Evolutionary conservation across 352 stramenopile genomes (phyloP).

Genomic region (Globisporangium canariense): DNA sequence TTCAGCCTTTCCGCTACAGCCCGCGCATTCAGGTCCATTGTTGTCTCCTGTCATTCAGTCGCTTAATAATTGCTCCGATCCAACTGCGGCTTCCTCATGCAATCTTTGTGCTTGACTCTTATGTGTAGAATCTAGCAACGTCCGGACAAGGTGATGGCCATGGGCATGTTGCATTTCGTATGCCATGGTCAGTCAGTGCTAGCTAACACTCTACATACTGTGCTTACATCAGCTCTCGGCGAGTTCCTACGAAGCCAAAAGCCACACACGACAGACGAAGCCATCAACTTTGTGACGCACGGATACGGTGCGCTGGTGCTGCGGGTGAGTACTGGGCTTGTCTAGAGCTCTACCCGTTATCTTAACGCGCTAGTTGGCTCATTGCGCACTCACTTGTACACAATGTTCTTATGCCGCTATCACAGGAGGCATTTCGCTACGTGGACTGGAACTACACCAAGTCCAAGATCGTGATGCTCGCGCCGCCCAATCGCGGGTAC

Average conservation of each 20-base stretch:
- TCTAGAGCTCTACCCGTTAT: background rate
- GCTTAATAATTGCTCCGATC: background rate
- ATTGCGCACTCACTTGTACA: background rate
- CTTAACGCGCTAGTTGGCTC: background rate
- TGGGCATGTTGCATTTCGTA: slow-evolving; percentile 4
- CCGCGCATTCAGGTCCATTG: slow-evolving; percentile 37
- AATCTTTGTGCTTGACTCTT: background rate
- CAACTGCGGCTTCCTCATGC: background rate
- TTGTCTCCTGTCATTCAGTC: background rate
- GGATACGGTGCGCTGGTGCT: slow-evolving; percentile 70
- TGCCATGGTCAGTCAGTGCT: background rate
- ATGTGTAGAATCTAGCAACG: slow-evolving; percentile 27
- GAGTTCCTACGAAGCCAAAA: slow-evolving; percentile 57
- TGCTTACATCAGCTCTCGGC: slow-evolving; percentile 26
- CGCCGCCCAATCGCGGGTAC: slow-evolving; percentile 65
- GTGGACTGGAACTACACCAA: slow-evolving; percentile 72
- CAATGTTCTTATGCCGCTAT: background rate
- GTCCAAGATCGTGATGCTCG: slow-evolving; percentile 75
- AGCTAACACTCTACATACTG: background rate
- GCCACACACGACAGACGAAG: slow-evolving; percentile 50
- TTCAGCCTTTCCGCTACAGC: slow-evolving; percentile 50
- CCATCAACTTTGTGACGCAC: slow-evolving; percentile 68
- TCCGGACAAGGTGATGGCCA: slow-evolving; percentile 35
- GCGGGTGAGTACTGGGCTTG: slow-evolving; percentile 26
- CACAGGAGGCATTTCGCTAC: slow-evolving; percentile 63